A percentile compares a stretch with the other conserved stretches of the same genome.
phyloP scores from a whole-genome alignment of 306 rosid genomes.

The Biancaea sappan region DNA sequence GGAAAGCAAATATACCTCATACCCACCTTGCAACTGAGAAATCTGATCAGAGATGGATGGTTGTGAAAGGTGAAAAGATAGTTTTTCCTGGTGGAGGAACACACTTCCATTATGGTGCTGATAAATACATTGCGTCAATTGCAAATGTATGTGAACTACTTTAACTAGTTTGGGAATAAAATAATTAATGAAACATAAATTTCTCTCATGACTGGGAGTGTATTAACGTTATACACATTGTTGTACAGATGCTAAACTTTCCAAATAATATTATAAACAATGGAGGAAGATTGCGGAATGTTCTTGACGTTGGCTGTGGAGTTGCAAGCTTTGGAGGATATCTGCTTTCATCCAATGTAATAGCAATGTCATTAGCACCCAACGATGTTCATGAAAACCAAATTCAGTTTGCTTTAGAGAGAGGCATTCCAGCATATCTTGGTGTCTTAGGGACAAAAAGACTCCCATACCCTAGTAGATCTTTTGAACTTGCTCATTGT shows the following conservation, averaged over 20 bases:
- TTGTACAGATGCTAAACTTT: slow-evolving; percentile 85
- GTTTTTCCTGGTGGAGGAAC: slow-evolving; percentile 96
- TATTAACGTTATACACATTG: slow-evolving; percentile 26
- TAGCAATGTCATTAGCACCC: slow-evolving; percentile 90
- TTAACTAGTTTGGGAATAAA: slow-evolving; percentile 16
- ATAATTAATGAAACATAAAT: slow-evolving; percentile 20
- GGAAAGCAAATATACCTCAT: slow-evolving; percentile 95
- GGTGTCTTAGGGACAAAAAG: slow-evolving; percentile 94
- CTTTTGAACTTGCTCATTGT: slow-evolving; percentile 96
- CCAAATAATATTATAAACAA: slow-evolving; percentile 73
- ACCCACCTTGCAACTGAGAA: slow-evolving; percentile 97
- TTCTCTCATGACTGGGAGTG: background rate
- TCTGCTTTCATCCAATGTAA: slow-evolving; percentile 75
- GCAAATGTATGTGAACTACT: slow-evolving; percentile 70
- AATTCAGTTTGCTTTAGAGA: slow-evolving; percentile 92
- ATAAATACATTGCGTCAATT: slow-evolving; percentile 83
- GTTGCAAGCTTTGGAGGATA: slow-evolving; percentile 95
- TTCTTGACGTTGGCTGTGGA: slow-evolving; percentile 91
- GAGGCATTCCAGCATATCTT: slow-evolving; percentile 93
- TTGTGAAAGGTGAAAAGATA: slow-evolving; percentile 85
- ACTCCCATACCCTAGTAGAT: slow-evolving; percentile 93
- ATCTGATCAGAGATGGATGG: slow-evolving; percentile 92
- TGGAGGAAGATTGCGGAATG: slow-evolving; percentile 71
- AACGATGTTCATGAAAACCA: slow-evolving; percentile 96
- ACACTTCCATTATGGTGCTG: slow-evolving; percentile 91